Evolutionary conservation across 192 early-diverging fungal species (phyloP).

Genomic region (Coemansia sp.): DNA sequence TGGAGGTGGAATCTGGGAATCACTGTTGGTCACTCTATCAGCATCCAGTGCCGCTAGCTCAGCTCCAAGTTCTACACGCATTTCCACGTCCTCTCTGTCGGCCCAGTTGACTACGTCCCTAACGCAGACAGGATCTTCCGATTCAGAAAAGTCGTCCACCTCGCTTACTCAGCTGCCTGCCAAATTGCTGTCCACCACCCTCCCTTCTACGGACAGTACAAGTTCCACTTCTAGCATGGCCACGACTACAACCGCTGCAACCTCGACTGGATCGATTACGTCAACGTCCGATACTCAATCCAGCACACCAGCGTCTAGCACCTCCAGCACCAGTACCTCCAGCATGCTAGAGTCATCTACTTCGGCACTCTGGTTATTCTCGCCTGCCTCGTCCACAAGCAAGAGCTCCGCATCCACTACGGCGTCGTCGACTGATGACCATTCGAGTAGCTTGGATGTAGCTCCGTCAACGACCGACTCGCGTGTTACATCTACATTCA

Average conservation of each 20-base stretch:
- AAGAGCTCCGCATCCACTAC: background rate
- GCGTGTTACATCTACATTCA: background rate
- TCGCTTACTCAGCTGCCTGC: background rate
- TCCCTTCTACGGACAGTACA: background rate
- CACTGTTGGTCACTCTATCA: background rate
- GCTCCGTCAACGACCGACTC: background rate
- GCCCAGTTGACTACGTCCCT: background rate
- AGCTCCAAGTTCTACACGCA: background rate
- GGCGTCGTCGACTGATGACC: background rate
- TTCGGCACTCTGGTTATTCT: background rate
- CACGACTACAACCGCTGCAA: background rate
- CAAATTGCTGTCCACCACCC: background rate
- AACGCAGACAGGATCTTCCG: background rate
- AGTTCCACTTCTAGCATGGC: background rate
- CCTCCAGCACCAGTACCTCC: background rate
- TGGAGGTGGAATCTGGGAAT: background rate
- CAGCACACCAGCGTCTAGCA: background rate
- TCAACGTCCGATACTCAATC: background rate
- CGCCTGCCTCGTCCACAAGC: background rate
- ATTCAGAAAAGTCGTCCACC: background rate
- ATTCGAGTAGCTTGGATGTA: background rate
- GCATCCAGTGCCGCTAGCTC: slow-evolving; percentile 1
- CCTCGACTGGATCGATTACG: background rate
- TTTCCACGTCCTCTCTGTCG: background rate
- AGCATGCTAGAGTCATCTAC: background rate